Base-by-base conservation (phyloP, 306 rosid genomes). In the Castanospermum australe region DNA sequence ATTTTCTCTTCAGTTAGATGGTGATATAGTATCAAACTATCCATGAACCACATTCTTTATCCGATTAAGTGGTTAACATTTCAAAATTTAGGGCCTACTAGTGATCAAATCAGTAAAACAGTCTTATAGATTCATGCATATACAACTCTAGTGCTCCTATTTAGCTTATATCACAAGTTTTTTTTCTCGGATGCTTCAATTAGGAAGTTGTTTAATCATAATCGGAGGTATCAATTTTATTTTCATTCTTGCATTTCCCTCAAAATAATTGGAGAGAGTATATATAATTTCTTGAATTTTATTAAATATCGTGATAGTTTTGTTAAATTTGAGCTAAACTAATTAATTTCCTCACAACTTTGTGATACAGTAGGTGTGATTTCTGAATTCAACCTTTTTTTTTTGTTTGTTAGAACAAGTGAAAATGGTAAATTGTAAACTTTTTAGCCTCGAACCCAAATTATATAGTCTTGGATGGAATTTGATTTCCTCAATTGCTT, bases 81-180 rank as follows among this genome's bases (percentile, higher is more conserved):
- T 82, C 89, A 79, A 79, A 65, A 47, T 41, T 67, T 41, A 71
- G 56, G 89, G 83, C 84, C 81, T 82, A 79, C 84, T 56, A 24
- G 20, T 75, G 2, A 75, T 86, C 84, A 65, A 85, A 77, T 72
- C 59, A 82, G 11, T 48, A 45, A 28, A 72, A 79, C 8, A 42
- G 41, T 79, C 52, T 55, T 76, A 22, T 21, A 50, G 87, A 79
- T 86, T 71, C 83, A 86, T 86, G 85, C 82, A 86, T 45, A n/a
- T n/a, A 68, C 21, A 73, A 52, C 51, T 68, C 21, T 48, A 30
- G n/a, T 48, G n/a, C 45, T 20, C 45, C 28, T 59, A 64, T 44
- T 71, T 41, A 28, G 28, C 72, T 38, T 80, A 25, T 72, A 63
- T 60, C 75, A 70, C 72, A 79, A 44, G 5, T 60, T 66, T 1